Evolutionary conservation across 2,329 filamentous ascomycete genomes (phyloP).

Genomic region (Chrysoporthe austroafricana): DNA sequence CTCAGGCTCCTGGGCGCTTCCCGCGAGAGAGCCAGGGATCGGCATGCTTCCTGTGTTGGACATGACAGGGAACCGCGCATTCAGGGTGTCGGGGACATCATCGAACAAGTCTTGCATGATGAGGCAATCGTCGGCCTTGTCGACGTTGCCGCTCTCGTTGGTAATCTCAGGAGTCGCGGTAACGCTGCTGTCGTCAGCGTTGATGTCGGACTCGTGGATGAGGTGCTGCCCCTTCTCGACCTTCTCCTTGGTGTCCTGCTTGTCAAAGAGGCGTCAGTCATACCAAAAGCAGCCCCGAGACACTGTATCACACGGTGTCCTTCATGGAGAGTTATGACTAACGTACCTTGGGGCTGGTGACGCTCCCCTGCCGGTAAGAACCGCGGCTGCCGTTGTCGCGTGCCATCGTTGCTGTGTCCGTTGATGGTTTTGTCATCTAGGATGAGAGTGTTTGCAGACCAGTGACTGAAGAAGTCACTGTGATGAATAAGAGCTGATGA

Average conservation of each 20-base stretch:
- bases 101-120: slow-evolving; percentile 1
- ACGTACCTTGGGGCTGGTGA: not conserved
- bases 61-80: slow-evolving; percentile 2
- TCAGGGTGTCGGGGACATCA: slow-evolving; percentile 1
- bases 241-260: not conserved
- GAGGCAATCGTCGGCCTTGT: not conserved
- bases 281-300: not conserved
- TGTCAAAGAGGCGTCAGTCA: not conserved
- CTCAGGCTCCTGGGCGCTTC: not conserved
- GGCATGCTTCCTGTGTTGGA: not conserved
- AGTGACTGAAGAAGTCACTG: not conserved
- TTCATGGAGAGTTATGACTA: not conserved
- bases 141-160: not conserved
- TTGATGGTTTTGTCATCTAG: not conserved
- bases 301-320: too few species aligned
- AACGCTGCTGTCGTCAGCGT: not conserved
- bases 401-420: slow-evolving; percentile 12
- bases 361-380: slow-evolving; percentile 6
- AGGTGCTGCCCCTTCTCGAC: not conserved
- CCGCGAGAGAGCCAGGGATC: not conserved
- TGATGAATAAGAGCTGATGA: too few species aligned
- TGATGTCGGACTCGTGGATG: not conserved
- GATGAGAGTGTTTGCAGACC: not conserved
- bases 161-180: not conserved
- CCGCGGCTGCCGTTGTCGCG: slow-evolving; percentile 19